Evolutionary conservation across 2,329 filamentous ascomycete genomes (phyloP), one percentile per base, ranked within the genome.

Genomic region (Fusarium sp.): DNA sequence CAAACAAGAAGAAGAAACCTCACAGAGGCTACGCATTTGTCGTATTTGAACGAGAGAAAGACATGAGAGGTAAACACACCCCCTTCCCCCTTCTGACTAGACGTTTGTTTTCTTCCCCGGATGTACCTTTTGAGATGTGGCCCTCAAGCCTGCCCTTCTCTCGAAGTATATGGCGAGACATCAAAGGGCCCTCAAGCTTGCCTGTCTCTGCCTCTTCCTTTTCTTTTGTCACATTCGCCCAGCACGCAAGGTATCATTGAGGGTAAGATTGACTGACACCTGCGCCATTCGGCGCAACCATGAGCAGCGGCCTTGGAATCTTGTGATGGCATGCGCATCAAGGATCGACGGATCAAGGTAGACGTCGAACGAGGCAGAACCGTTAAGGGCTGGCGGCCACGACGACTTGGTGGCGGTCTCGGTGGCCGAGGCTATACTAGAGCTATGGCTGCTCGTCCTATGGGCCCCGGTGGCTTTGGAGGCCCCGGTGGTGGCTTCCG

Each of bases 281-380:
- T 76, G 87, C 85, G 87, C 87, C 75, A 59, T 81, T 83, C 83
- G 84, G 86, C 83, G 86, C 85, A 83, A 81, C 81, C 80, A 78
- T 81, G 81, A 86, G 82, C 87, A 97, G 96, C 95, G 86, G 96
- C 96, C 81, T 90, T 98, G 85, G 97, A 91, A 76, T 82, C 85
- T 73, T 90, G 87, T 79, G 95, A 98, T 86, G 93, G 93, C 71
- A 92, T 97, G 77, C 91, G 91, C 73, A 97, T 99, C 83, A 97
- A 94, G 79, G 95, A 97, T 78, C 90, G 95, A 77, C 90, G 92
- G 75, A 93, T 98, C 76, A 90, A 97, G 78, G 94, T 98, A 76
- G 96, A 99, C 78, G 95, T 98, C 65, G 96, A 99, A 82, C 91
- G 96, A 77, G 96, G 96, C 72, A 92, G 96, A 73, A 98, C 96